A percentile compares a stretch with the other conserved stretches of the same genome.
phyloP scores from a whole-genome alignment of 306 rosid species.

The Neltuma alba region DNA sequence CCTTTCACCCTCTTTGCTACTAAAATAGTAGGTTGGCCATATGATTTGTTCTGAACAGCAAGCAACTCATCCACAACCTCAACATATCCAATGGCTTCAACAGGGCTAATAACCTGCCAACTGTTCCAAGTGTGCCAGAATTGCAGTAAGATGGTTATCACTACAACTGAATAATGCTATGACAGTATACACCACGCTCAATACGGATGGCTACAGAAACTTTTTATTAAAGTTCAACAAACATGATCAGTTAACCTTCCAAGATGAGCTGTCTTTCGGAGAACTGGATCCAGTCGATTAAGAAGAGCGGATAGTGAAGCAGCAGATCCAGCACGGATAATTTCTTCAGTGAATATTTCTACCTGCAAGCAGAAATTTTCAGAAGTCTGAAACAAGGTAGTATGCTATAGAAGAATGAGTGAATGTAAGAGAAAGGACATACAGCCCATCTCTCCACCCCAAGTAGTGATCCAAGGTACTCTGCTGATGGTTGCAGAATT shows the following conservation, averaged over 20 bases:
- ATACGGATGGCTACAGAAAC: constrained; percentile 33
- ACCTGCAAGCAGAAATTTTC: constrained; percentile 63
- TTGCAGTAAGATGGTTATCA: constrained; percentile 39
- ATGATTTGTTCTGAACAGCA: constrained; percentile 86
- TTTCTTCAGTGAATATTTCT: constrained; percentile 95
- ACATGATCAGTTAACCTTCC: constrained; percentile 69
- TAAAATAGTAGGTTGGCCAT: constrained; percentile 82
- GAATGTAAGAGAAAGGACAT: constrained; percentile 41
- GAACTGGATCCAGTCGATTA: constrained; percentile 91
- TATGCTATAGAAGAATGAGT: background rate
- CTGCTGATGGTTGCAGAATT: constrained; percentile 93
- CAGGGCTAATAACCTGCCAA: constrained; percentile 99
- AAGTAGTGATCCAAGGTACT: constrained; percentile 90
- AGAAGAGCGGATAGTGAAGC: constrained; percentile 90
- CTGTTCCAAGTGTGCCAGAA: constrained; percentile 57
- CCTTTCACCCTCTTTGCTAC: constrained; percentile 89
- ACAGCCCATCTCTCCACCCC: constrained; percentile 95
- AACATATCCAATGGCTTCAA: constrained; percentile 84
- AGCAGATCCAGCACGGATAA: constrained; percentile 98
- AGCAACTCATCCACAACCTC: constrained; percentile 93
- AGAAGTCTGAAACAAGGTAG: constrained; percentile 39
- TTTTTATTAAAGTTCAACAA: constrained; percentile 25
- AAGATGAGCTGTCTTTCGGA: constrained; percentile 88
- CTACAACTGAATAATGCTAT: constrained; percentile 20
- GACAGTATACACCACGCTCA: constrained; percentile 19